Percentiles rank a stretch among this genome's conserved stretches.
These are phyloP conservation scores for Dactylellina parvicollis DNA, from an alignment of 2,329 filamentous ascomycete species.

Conservation along the genomic window DNA sequence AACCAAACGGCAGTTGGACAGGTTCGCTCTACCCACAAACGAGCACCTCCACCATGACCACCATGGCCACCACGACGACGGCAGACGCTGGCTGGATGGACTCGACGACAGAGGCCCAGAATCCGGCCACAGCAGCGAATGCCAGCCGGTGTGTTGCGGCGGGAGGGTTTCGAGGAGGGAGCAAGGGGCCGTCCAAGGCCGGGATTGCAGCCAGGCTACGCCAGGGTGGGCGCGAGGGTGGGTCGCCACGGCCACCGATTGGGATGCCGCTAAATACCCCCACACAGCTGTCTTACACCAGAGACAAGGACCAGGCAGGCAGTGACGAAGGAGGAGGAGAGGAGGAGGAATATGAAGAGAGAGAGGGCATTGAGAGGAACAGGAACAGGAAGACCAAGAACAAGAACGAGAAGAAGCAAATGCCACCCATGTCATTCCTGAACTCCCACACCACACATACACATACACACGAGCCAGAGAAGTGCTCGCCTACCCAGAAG, in stretches of 20 bases:
- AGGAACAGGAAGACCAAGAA: conserved; percentile 7
- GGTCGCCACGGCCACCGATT: conserved; percentile 40
- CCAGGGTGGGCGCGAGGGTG: conserved; percentile 32
- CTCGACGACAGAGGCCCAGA: conserved; percentile 22
- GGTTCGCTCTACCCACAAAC: neutral
- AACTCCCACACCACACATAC: conserved; percentile 36
- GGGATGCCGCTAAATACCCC: conserved; percentile 47
- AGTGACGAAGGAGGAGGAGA: conserved; percentile 29
- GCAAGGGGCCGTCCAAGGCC: conserved; percentile 30
- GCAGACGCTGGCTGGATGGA: conserved; percentile 12
- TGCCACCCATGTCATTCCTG: conserved; percentile 30
- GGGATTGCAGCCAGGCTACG: conserved; percentile 23
- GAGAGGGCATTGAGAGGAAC: conserved; percentile 8
- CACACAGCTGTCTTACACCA: conserved; percentile 37
- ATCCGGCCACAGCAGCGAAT: neutral
- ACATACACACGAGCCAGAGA: conserved; percentile 1
- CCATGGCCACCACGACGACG: neutral
- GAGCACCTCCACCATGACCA: conserved; percentile 4
- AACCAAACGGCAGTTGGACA: conserved; percentile 6
- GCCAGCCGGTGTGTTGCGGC: conserved; percentile 34
- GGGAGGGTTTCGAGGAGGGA: conserved; percentile 24
- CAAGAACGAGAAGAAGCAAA: conserved; percentile 20
- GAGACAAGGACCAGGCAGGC: conserved; percentile 36
- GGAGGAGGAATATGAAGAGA: conserved; percentile 15
- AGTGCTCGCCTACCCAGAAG: conserved; percentile 35